Evolutionary conservation across 2,329 filamentous ascomycete genomes (phyloP), one percentile per base, ranked within the genome.

Genomic region (Fusarium nisikadoi): DNA sequence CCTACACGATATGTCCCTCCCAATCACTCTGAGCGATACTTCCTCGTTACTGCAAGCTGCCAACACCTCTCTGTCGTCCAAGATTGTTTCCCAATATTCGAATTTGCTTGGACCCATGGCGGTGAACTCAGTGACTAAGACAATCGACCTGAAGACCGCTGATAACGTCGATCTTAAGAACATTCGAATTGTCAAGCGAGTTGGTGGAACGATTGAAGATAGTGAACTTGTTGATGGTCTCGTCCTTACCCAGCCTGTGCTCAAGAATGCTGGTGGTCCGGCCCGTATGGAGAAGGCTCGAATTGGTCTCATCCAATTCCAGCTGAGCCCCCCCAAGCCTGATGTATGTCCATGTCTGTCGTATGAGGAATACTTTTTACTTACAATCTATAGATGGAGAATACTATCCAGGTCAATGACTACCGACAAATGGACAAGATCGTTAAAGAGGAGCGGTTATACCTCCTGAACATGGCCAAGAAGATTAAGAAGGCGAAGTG

Each of bases 371-470:
- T 14, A 17, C 33, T 6, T 12, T 20, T 56, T 59, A 61, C 78
- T 80, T 39, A 79, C 71, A 62, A 6, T 38, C 20, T 65, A 53
- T 76, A 94, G 91, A 99, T 99, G 96, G 96, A 99, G 86, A 99
- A 99, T 85, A 96, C 97, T 80, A 98, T 99, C 73, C 92, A 97
- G 36, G 96, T 99, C 79, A 99, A 99, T 84, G 96, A 99, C 86
- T 99, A 99, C 88, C 90, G 96, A 80, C 96, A 99, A 83, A 99
- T 99, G 96, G 96, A 99, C 87, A 99, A 98, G 89, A 99, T 99
- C 75, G 90, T 99, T 77, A 99, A 99, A 86, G 96, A 99, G 85
- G 96, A 99, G 87, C 94, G 96, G 76, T 93, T 96, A 76, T 99
- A 99, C 84, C 90, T 99, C 73, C 89, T 99, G 65, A 98, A 98